phyloP scores from a whole-genome alignment of 257 asterid genomes.

The Scutellaria baicalensis region DNA sequence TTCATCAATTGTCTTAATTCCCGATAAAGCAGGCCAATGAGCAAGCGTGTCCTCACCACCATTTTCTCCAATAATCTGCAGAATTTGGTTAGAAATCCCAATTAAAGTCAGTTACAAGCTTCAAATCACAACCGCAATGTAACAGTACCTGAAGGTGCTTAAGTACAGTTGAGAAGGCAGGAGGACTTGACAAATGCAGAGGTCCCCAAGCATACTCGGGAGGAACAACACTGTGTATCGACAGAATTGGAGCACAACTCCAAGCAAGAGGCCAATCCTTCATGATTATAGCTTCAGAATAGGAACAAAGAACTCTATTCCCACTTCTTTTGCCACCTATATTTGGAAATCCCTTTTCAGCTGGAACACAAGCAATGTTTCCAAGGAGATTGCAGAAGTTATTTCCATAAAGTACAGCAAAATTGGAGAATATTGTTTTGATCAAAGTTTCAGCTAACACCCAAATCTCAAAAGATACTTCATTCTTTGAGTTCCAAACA shows the following conservation, averaged over 20 bases:
- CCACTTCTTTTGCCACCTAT: slow-evolving; percentile 63
- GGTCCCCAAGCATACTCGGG: slow-evolving; percentile 96
- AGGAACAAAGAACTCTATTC: slow-evolving; percentile 82
- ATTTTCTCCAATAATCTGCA: slow-evolving; percentile 67
- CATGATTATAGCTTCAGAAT: slow-evolving; percentile 64
- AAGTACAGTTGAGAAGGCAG: slow-evolving; percentile 56
- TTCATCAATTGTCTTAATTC: slow-evolving; percentile 72
- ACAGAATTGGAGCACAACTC: slow-evolving; percentile 88
- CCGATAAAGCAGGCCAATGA: slow-evolving; percentile 86
- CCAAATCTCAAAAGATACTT: slow-evolving; percentile 83
- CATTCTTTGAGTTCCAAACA: slow-evolving; percentile 47
- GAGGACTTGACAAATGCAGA: slow-evolving; percentile 85
- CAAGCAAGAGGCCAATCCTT: slow-evolving; percentile 98
- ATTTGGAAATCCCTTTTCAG: slow-evolving; percentile 83
- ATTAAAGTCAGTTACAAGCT: slow-evolving; percentile 9
- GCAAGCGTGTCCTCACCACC: slow-evolving; percentile 93
- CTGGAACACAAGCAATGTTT: slow-evolving; percentile 81
- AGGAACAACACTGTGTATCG: slow-evolving; percentile 72
- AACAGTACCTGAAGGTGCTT: slow-evolving; percentile 73
- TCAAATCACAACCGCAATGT: slow-evolving; percentile 13
- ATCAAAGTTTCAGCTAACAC: slow-evolving; percentile 76
- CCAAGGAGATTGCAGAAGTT: slow-evolving; percentile 85
- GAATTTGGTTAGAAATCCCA: slow-evolving; percentile 14
- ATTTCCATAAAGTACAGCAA: slow-evolving; percentile 82
- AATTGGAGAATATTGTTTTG: slow-evolving; percentile 71